Percentiles rank a stretch among this genome's conserved stretches.
phyloP scores from a whole-genome alignment of 306 rosid genomes.

The Dalbergia cochinchinensis region DNA sequence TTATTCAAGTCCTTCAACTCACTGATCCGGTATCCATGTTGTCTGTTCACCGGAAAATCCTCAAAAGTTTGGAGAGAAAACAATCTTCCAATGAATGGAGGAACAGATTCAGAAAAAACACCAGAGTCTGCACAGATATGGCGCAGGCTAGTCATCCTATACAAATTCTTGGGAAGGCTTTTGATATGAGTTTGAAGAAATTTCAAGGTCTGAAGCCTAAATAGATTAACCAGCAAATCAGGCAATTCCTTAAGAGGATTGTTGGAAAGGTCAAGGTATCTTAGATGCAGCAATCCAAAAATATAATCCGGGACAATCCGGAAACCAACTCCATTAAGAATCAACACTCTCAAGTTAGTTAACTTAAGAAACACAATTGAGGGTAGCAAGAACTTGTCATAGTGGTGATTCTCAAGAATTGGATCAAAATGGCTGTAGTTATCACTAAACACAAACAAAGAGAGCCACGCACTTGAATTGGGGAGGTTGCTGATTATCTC shows the following conservation, averaged over 20 bases:
- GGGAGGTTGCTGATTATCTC: background rate
- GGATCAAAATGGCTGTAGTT: background rate
- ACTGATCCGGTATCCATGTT: background rate
- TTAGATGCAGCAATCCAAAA: background rate
- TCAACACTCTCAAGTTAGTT: conserved; percentile 1
- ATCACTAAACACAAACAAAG: background rate
- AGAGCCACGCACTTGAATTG: background rate
- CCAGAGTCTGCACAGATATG: background rate
- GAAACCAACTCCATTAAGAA: conserved; percentile 5
- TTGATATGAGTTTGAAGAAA: background rate
- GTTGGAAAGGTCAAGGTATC: background rate
- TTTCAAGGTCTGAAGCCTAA: background rate
- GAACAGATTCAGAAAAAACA: background rate
- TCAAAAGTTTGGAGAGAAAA: conserved; percentile 2
- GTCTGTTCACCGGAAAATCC: background rate
- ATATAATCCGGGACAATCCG: background rate
- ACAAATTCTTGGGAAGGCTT: conserved; percentile 4
- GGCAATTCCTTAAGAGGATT: conserved; percentile 3
- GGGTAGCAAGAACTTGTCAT: background rate
- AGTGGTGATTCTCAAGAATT: background rate
- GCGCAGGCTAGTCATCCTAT: background rate
- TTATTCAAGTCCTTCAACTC: conserved; percentile 4
- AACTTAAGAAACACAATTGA: background rate
- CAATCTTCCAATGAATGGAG: conserved; percentile 3
- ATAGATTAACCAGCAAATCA: background rate